Evolutionary conservation across 2,329 filamentous ascomycete genomes (phyloP).

Genomic region (Paramyrothecium roridum): DNA sequence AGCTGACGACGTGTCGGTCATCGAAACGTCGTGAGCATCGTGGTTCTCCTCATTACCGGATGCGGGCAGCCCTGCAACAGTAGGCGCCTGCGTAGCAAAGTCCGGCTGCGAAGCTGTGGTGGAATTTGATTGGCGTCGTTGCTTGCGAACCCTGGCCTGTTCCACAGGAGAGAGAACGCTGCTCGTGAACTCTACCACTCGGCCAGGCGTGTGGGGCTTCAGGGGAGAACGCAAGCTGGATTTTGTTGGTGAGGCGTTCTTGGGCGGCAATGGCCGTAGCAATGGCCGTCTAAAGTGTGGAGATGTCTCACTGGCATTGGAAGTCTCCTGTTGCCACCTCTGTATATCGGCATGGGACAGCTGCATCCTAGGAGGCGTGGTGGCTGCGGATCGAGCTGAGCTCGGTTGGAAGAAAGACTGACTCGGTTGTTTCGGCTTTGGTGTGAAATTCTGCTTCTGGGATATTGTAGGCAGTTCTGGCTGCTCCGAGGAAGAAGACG

Average conservation of each 20-base stretch:
- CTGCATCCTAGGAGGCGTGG: slow-evolving; percentile 38
- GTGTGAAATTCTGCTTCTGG: slow-evolving; percentile 49
- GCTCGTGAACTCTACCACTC: slow-evolving; percentile 56
- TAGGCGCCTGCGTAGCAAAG: background rate
- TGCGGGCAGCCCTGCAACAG: slow-evolving; percentile 6
- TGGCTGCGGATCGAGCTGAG: slow-evolving; percentile 20
- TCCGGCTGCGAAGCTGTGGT: slow-evolving; percentile 3
- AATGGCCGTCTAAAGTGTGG: slow-evolving; percentile 32
- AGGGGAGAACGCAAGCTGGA: slow-evolving; percentile 55
- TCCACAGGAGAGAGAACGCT: slow-evolving; percentile 44
- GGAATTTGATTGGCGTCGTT: slow-evolving; percentile 22
- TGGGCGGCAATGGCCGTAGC: slow-evolving; percentile 47
- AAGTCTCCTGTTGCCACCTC: slow-evolving; percentile 38
- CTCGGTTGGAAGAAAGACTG: slow-evolving; percentile 34
- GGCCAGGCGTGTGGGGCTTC: slow-evolving; percentile 55
- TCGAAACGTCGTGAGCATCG: slow-evolving; percentile 17
- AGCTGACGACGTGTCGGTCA: slow-evolving; percentile 21
- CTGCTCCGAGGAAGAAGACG: slow-evolving; percentile 28
- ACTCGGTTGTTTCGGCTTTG: slow-evolving; percentile 30
- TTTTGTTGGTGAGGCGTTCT: slow-evolving; percentile 52
- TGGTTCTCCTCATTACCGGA: slow-evolving; percentile 30
- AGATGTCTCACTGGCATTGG: slow-evolving; percentile 32
- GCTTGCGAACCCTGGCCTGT: slow-evolving; percentile 31
- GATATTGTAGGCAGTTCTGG: slow-evolving; percentile 30
- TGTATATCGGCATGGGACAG: slow-evolving; percentile 37